Conservation (phyloP, 352 stramenopile species). For the Globisporangium mamillatum region DNA sequence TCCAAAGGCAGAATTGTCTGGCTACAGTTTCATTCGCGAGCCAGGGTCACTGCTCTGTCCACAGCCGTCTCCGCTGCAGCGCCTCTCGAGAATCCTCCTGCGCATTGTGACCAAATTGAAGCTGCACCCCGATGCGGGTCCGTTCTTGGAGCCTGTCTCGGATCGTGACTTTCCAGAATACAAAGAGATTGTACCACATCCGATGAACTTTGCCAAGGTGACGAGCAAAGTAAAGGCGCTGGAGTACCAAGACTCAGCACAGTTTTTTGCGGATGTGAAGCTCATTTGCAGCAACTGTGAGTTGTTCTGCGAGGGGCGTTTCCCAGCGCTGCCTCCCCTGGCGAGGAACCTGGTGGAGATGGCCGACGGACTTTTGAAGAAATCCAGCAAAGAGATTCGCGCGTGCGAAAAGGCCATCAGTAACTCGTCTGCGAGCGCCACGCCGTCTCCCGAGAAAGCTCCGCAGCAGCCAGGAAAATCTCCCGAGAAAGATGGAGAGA, state of each 20-base stretch:
- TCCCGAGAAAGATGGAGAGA: not conserved
- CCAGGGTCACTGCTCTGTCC: slow-evolving; percentile 50
- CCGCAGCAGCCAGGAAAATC: not conserved
- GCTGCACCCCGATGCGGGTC: slow-evolving; percentile 51
- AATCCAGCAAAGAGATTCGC: slow-evolving; percentile 63
- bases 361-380: slow-evolving; percentile 64
- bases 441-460: slow-evolving; percentile 15
- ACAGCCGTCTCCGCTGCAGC: slow-evolving; percentile 55
- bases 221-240: slow-evolving; percentile 47
- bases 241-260: slow-evolving; percentile 47
- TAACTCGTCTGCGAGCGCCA: slow-evolving; percentile 1
- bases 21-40: slow-evolving; percentile 28
- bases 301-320: slow-evolving; percentile 78
- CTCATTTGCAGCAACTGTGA: slow-evolving; percentile 77
- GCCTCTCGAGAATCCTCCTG: slow-evolving; percentile 57
- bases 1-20: slow-evolving; percentile 30
- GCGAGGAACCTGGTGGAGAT: slow-evolving; percentile 69
- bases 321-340: slow-evolving; percentile 70
- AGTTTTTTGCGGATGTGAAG: slow-evolving; percentile 67
- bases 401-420: slow-evolving; percentile 40
- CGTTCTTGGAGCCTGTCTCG: slow-evolving; percentile 79
- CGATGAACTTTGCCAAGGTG: slow-evolving; percentile 72
- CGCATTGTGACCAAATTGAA: slow-evolving; percentile 64
- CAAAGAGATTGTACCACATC: slow-evolving; percentile 75
- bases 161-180: slow-evolving; percentile 81